Conservation (phyloP, 2,329 filamentous ascomycete species). For the Escovopsis weberi region DNA sequence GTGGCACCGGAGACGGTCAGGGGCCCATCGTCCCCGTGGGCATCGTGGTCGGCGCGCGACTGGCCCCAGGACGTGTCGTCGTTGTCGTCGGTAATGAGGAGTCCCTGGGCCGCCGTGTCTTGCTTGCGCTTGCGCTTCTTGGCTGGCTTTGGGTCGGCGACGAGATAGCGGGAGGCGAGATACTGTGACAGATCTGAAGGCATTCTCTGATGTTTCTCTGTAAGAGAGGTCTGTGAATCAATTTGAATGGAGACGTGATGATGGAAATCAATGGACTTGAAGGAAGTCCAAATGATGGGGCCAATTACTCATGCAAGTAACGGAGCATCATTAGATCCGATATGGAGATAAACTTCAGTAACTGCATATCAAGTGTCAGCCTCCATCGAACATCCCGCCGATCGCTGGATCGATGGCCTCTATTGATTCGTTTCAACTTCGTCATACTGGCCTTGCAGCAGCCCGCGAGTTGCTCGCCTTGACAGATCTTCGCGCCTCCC, state of each 20-base stretch:
- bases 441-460: too few species aligned
- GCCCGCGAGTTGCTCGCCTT: too few species aligned
- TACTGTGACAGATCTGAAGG: slow-evolving; percentile 61
- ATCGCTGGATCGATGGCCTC: too few species aligned
- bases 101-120: slow-evolving; percentile 28
- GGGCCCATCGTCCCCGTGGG: slow-evolving; percentile 37
- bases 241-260: neutral
- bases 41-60: slow-evolving; percentile 23
- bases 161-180: slow-evolving; percentile 79
- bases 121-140: slow-evolving; percentile 54
- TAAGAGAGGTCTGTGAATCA: neutral
- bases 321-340: slow-evolving; percentile 1
- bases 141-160: slow-evolving; percentile 38
- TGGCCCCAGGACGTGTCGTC: slow-evolving; percentile 42
- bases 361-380: too few species aligned
- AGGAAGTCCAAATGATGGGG: neutral
- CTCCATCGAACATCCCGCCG: too few species aligned
- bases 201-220: slow-evolving; percentile 21
- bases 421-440: too few species aligned
- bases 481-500: too few species aligned
- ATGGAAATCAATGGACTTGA: neutral
- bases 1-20: slow-evolving; percentile 35
- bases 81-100: slow-evolving; percentile 52
- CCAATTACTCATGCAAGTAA: slow-evolving; percentile 11
- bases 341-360: slow-evolving; percentile 3